phyloP scores from a whole-genome alignment of 306 rosid genomes.

The Glycine tomentella region DNA sequence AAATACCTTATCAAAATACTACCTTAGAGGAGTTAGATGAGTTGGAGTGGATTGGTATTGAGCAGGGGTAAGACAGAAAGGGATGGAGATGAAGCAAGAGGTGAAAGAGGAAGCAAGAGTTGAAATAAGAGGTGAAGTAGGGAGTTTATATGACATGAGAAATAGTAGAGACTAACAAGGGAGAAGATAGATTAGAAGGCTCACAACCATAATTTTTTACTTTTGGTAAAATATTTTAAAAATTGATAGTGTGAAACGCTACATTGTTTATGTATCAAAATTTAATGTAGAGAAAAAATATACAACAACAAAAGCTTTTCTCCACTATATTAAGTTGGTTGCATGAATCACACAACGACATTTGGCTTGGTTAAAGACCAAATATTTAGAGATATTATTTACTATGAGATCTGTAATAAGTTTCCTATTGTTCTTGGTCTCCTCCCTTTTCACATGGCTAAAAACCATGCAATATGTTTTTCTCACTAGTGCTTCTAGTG shows the following conservation, averaged over 20 bases:
- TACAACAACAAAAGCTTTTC: neutral
- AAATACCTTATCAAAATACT: no score
- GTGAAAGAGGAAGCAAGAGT: no score
- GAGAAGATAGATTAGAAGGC: neutral
- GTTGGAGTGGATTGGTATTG: no score
- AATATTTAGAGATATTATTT: neutral
- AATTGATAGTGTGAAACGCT: slow-evolving; percentile 4
- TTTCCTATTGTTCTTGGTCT: neutral
- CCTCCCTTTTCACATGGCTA: neutral
- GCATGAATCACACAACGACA: neutral
- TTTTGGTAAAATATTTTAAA: no score
- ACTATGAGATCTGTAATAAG: no score
- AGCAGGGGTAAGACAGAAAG: no score
- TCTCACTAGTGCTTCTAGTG: neutral
- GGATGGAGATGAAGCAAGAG: no score
- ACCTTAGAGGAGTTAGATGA: no score
- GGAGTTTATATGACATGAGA: no score
- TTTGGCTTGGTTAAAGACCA: neutral
- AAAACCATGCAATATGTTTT: neutral
- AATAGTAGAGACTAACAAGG: no score
- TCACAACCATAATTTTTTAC: neutral
- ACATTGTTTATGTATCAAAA: neutral
- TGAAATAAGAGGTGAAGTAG: no score
- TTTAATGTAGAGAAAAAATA: no score
- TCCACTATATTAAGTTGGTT: neutral